Percentiles rank a stretch among this genome's conserved stretches.
Evolutionary conservation across 495 filamentous ascomycete genomes (phyloP).

Genomic region (Jackrogersella multiformis): DNA sequence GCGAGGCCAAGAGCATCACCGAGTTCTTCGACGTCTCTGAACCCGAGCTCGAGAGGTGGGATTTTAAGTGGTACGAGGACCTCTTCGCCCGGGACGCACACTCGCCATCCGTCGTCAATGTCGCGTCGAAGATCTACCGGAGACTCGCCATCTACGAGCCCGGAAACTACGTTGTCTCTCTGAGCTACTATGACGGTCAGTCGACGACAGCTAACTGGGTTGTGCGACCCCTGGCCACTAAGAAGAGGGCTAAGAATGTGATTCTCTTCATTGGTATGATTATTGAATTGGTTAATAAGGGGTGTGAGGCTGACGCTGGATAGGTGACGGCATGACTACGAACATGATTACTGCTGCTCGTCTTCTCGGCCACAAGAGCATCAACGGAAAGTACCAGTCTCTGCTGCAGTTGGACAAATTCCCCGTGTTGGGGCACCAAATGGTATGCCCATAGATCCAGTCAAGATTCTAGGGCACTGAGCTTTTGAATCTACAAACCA

Average conservation of each 20-base stretch:
- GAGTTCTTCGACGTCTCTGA: slow-evolving; percentile 69
- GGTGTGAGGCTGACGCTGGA: not conserved
- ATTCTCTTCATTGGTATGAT: slow-evolving; percentile 73
- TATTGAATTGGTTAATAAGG: no score
- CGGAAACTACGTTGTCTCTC: slow-evolving; percentile 73
- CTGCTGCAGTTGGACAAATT: slow-evolving; percentile 75
- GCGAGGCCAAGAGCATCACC: slow-evolving; percentile 55
- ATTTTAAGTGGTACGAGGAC: slow-evolving; percentile 77
- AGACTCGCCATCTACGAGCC: slow-evolving; percentile 72
- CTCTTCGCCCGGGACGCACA: slow-evolving; percentile 73
- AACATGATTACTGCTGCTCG: slow-evolving; percentile 80
- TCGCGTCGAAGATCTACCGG: slow-evolving; percentile 74
- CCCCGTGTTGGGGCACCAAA: slow-evolving; percentile 74
- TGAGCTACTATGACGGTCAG: slow-evolving; percentile 71
- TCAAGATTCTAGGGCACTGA: slow-evolving; percentile 23
- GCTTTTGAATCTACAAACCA: no score
- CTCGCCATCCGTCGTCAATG: slow-evolving; percentile 72
- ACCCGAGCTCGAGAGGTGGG: slow-evolving; percentile 73
- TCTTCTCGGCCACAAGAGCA: slow-evolving; percentile 74
- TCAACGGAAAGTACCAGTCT: slow-evolving; percentile 78
- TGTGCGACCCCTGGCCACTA: slow-evolving; percentile 69
- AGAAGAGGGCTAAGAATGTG: slow-evolving; percentile 78
- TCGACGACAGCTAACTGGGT: slow-evolving; percentile 74
- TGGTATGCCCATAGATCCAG: slow-evolving; percentile 46
- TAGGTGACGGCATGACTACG: slow-evolving; percentile 77